phyloP scores from a whole-genome alignment of 192 early-diverging fungal genomes.

The Coemansia interrupta region DNA sequence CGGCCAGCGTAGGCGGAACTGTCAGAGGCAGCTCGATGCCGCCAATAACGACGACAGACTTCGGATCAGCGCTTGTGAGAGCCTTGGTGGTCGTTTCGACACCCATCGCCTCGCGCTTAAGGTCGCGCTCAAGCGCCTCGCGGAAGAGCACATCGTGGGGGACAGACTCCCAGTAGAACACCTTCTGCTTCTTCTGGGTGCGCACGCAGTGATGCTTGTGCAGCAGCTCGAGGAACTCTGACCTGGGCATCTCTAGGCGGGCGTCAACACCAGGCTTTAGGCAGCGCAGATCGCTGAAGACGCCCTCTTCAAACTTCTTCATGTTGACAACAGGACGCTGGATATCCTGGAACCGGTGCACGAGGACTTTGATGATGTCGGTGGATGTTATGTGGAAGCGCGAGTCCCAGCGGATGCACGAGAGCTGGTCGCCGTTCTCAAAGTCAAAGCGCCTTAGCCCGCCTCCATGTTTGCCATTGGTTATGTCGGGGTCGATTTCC shows the following conservation, averaged over 20 bases:
- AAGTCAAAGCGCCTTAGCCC: constrained; percentile 55
- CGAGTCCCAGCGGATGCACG: constrained; percentile 91
- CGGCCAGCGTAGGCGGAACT: constrained; percentile 50
- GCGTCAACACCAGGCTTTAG: constrained; percentile 94
- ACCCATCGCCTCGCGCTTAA: constrained; percentile 88
- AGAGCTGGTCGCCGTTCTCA: constrained; percentile 82
- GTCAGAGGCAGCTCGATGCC: constrained; percentile 50
- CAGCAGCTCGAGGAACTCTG: constrained; percentile 89
- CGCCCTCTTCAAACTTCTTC: constrained; percentile 98
- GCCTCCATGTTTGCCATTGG: constrained; percentile 29
- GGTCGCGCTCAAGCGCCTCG: constrained; percentile 93
- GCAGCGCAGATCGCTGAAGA: constrained; percentile 93
- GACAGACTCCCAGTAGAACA: constrained; percentile 98
- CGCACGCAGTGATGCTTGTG: constrained; percentile 95
- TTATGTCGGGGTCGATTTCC: constrained; percentile 44
- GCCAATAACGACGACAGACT: constrained; percentile 39
- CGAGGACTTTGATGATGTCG: constrained; percentile 87
- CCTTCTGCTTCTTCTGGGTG: constrained; percentile 99
- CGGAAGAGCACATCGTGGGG: constrained; percentile 91
- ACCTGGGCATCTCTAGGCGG: constrained; percentile 86
- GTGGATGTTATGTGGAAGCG: constrained; percentile 94
- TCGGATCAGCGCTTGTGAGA: constrained; percentile 24
- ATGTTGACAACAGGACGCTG: constrained; percentile 79
- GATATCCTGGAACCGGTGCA: constrained; percentile 89
- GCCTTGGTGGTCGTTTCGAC: constrained; percentile 75